These are phyloP conservation scores for Epichloe baconii DNA, from an alignment of 2,329 filamentous ascomycete species.

Conservation along the genomic window DNA sequence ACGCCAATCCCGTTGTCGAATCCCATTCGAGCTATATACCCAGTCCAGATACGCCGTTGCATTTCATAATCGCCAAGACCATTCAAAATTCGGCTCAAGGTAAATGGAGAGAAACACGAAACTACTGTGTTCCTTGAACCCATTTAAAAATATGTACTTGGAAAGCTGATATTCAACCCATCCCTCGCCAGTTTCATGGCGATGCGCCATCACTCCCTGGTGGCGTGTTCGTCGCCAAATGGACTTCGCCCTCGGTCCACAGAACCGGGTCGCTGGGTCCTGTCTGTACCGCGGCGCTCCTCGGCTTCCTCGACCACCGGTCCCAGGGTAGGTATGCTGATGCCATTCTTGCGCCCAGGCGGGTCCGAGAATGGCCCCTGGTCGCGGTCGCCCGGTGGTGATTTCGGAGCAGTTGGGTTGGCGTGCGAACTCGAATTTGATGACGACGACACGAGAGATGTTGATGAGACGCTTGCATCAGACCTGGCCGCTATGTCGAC, in stretches of 20 bases:
- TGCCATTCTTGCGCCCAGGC: conserved; percentile 20
- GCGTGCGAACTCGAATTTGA: conserved; percentile 22
- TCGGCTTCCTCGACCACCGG: conserved; percentile 40
- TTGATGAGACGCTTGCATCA: conserved; percentile 18
- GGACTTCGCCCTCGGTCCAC: conserved; percentile 29
- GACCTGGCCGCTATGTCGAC: conserved; percentile 26
- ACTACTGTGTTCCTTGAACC: neutral
- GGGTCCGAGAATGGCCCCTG: conserved; percentile 49
- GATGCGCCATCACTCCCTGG: conserved; percentile 28
- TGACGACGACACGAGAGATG: conserved; percentile 7
- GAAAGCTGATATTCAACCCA: neutral
- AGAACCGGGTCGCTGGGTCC: conserved; percentile 13
- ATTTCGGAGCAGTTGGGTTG: conserved; percentile 37
- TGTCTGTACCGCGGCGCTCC: conserved; percentile 24
- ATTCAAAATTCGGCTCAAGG: neutral
- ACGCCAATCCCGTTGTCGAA: conserved; percentile 1
- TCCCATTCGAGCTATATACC: conserved; percentile 1
- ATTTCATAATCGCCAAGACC: conserved; percentile 3
- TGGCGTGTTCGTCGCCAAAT: conserved; percentile 46
- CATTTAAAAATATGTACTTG: conserved; percentile 1
- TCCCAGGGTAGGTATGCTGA: conserved; percentile 34
- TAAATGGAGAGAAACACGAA: neutral
- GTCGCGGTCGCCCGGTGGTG: conserved; percentile 34
- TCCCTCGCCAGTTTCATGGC: neutral
- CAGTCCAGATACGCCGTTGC: conserved; percentile 2